Evolutionary conservation across 495 filamentous ascomycete genomes (phyloP).

Genomic region (Podospora bellae-mahoneyi): DNA sequence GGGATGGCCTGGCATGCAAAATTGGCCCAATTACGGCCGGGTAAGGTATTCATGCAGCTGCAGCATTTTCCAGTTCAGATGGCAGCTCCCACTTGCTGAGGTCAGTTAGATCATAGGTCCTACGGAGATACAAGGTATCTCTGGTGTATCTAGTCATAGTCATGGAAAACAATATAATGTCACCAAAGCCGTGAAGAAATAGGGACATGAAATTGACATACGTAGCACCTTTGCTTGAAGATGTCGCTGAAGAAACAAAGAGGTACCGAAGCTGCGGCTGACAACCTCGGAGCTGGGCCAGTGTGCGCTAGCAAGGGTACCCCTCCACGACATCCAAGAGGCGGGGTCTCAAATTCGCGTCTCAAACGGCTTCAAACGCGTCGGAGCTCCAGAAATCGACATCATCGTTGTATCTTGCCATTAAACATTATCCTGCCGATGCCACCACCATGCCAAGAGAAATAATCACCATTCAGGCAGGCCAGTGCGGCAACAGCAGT

Average conservation of each 20-base stretch:
- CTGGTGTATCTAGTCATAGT: too few relatives aligned
- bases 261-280: background rate
- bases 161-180: too few relatives aligned
- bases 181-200: too few relatives aligned
- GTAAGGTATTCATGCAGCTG: background rate
- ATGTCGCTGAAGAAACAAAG: background rate
- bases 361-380: constrained; percentile 18
- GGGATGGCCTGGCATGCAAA: background rate
- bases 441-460: constrained; percentile 59
- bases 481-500: constrained; percentile 99
- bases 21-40: background rate
- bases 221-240: too few relatives aligned
- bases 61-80: background rate
- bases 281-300: background rate
- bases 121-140: too few relatives aligned
- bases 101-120: too few relatives aligned
- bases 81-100: background rate
- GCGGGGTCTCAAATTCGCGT: constrained; percentile 25
- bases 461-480: constrained; percentile 98
- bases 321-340: background rate
- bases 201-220: too few relatives aligned
- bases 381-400: constrained; percentile 6
- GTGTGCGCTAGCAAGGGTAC: constrained; percentile 7
- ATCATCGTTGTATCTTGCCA: constrained; percentile 5
- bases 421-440: constrained; percentile 22